Percentiles rank a stretch among this genome's conserved stretches.
Evolutionary conservation across 2,329 filamentous ascomycete species (phyloP).

Genomic region (Pestalotiopsis fici): DNA sequence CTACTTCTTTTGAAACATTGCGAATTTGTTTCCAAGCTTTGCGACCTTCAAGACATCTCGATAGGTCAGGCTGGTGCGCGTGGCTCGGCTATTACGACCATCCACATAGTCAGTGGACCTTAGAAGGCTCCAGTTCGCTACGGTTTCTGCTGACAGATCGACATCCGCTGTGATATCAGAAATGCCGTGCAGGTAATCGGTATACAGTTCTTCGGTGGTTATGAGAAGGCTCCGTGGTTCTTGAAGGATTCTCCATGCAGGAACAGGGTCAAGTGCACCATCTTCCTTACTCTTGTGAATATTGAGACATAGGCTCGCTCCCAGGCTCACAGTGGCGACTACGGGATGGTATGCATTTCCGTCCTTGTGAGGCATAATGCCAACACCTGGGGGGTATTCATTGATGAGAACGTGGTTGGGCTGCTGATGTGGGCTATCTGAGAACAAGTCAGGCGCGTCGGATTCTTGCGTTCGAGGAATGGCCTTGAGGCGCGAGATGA

Average conservation of each 20-base stretch:
- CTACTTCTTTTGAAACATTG: conserved; percentile 45
- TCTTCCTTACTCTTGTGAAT: conserved; percentile 67
- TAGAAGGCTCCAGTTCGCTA: conserved; percentile 74
- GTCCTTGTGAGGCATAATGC: conserved; percentile 98
- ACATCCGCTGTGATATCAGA: conserved; percentile 66
- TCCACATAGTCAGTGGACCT: conserved; percentile 47
- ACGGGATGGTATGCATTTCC: conserved; percentile 83
- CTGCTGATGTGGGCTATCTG: conserved; percentile 67
- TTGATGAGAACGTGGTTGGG: conserved; percentile 96
- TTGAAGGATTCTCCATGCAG: conserved; percentile 68
- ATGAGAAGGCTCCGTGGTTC: conserved; percentile 81
- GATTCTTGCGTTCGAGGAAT: conserved; percentile 38
- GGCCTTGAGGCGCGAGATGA: conserved; percentile 63
- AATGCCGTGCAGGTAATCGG: conserved; percentile 74
- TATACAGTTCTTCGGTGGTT: conserved; percentile 70
- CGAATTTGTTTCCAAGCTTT: conserved; percentile 69
- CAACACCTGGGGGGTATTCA: conserved; percentile 83
- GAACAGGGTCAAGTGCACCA: conserved; percentile 54
- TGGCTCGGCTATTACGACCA: conserved; percentile 58
- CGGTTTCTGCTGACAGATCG: conserved; percentile 57
- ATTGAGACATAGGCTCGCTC: conserved; percentile 75
- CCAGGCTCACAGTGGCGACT: conserved; percentile 88
- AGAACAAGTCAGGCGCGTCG: conserved; percentile 48
- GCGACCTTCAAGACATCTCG: conserved; percentile 85
- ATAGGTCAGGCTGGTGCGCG: conserved; percentile 75